Evolutionary conservation across 202 grass and related monocot species (phyloP).

Genomic region (Elaeis oleifera): DNA sequence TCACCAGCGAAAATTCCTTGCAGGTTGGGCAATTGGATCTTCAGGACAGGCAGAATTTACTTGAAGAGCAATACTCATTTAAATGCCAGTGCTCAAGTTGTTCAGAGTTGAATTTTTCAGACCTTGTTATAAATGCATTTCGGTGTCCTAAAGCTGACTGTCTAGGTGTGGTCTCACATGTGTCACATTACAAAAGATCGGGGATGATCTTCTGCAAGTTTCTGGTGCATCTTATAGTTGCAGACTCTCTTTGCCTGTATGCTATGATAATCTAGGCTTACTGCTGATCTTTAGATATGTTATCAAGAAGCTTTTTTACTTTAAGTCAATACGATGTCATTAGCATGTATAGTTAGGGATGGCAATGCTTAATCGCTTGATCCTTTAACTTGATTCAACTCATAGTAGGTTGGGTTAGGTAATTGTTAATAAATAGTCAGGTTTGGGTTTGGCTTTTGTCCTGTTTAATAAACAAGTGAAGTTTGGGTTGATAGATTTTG

Average conservation of each 20-base stretch:
- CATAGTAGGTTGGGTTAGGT: too few species aligned
- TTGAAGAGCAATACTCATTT: conserved; percentile 75
- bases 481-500: too few species aligned
- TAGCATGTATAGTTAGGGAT: not conserved
- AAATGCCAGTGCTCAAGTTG: conserved; percentile 71
- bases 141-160: conserved; percentile 51
- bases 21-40: conserved; percentile 72
- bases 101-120: conserved; percentile 65
- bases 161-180: conserved; percentile 59
- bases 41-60: conserved; percentile 63
- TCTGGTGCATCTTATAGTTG: conserved; percentile 39
- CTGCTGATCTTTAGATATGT: too few species aligned
- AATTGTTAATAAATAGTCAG: too few species aligned
- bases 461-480: too few species aligned
- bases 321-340: too few species aligned
- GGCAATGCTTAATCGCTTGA: too few species aligned
- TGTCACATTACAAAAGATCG: conserved; percentile 28
- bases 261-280: conserved; percentile 5
- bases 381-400: too few species aligned
- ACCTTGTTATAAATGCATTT: conserved; percentile 78
- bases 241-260: conserved; percentile 54
- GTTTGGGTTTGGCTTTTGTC: too few species aligned
- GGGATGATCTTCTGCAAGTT: conserved; percentile 52
- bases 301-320: too few species aligned
- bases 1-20: not conserved